Conservation (phyloP, 2,329 filamentous ascomycete species). For the Aureobasidium melanogenum region DNA sequence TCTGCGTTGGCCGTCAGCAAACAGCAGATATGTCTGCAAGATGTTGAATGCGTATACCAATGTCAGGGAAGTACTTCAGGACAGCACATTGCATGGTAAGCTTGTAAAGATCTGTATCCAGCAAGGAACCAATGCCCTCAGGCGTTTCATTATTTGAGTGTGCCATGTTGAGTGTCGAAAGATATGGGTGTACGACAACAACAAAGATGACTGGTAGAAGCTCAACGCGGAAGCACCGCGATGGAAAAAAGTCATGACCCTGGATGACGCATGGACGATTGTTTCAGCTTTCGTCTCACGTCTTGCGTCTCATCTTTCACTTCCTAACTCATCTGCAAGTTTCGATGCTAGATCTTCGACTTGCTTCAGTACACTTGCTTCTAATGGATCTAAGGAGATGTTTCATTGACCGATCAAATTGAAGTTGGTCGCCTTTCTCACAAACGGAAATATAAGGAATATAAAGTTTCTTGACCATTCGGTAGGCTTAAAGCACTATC, state of each 20-base stretch:
- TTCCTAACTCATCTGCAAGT: not conserved
- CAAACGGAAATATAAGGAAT: too few relatives aligned
- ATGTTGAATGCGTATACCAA: conserved; percentile 25
- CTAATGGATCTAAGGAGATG: too few relatives aligned
- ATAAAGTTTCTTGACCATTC: too few relatives aligned
- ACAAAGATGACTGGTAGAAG: not conserved
- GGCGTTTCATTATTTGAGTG: conserved; percentile 20
- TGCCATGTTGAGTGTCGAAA: conserved; percentile 7
- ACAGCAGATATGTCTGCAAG: not conserved
- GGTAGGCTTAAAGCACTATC: too few relatives aligned
- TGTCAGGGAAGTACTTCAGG: conserved; percentile 78
- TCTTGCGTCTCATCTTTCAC: not conserved
- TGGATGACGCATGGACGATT: not conserved
- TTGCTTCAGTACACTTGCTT: not conserved
- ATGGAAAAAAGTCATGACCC: conserved; percentile 5
- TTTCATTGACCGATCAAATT: too few relatives aligned
- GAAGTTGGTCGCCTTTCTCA: too few relatives aligned
- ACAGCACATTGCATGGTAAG: conserved; percentile 98
- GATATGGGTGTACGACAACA: not conserved
- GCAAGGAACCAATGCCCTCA: conserved; percentile 34
- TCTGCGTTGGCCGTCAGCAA: conserved; percentile 28
- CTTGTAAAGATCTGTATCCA: conserved; percentile 72
- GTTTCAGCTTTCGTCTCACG: not conserved
- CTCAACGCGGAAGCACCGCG: not conserved
- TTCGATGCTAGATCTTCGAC: not conserved